These are phyloP conservation scores for Nevesoporus exiguus DNA, from an alignment of 768 basidiomycete genomes.

Conservation along the genomic window DNA sequence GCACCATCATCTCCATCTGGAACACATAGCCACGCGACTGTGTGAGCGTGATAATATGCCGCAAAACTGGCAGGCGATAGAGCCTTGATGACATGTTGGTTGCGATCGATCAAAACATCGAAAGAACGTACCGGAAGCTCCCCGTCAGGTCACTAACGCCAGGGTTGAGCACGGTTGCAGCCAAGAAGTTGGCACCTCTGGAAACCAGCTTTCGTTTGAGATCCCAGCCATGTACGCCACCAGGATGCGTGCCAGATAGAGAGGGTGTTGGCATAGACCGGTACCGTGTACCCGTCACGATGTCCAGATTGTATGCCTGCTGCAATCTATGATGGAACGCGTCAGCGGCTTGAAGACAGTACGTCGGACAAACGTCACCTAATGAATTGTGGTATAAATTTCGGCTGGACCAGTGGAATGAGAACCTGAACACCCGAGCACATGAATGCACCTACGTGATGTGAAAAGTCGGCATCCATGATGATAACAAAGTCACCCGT, in stretches of 20 bases:
- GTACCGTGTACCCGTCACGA: conserved; percentile 92
- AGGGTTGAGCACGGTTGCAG: conserved; percentile 78
- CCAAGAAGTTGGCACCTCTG: conserved; percentile 86
- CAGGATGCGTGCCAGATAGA: conserved; percentile 59
- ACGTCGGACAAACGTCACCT: conserved; percentile 40
- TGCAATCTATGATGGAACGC: conserved; percentile 52
- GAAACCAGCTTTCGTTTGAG: conserved; percentile 85
- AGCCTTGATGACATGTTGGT: conserved; percentile 42
- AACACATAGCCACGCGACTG: conserved; percentile 91
- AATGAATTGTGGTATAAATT: conserved; percentile 93
- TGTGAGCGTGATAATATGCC: conserved; percentile 79
- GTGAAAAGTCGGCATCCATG: conserved; percentile 97
- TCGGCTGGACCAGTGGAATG: conserved; percentile 55
- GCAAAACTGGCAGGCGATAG: conserved; percentile 72
- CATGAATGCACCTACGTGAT: conserved; percentile 62
- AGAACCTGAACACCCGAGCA: not conserved
- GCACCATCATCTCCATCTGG: conserved; percentile 98
- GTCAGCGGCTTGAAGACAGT: conserved; percentile 2
- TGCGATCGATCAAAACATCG: not conserved
- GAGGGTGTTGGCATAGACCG: conserved; percentile 57
- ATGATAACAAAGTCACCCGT: conserved; percentile 93
- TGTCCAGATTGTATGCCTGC: conserved; percentile 82
- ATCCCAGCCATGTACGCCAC: conserved; percentile 93
- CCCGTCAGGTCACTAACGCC: conserved; percentile 91
- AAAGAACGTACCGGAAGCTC: conserved; percentile 67